Percentiles rank a stretch among this genome's conserved stretches.
phyloP scores from a whole-genome alignment of 495 filamentous ascomycete species.

The Choiromyces venosus region DNA sequence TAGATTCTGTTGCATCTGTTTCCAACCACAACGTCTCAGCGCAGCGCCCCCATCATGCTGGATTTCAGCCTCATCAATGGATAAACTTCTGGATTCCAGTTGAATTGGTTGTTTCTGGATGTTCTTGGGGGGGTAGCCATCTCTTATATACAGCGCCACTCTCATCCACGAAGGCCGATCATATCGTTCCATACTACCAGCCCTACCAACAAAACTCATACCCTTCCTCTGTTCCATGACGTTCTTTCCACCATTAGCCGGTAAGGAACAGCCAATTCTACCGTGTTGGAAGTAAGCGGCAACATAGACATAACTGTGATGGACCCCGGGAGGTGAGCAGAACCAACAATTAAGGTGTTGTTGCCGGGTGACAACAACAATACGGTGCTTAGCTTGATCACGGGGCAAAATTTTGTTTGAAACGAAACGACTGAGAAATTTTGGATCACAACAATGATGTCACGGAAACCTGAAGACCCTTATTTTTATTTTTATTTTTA shows the following conservation, averaged over 20 bases:
- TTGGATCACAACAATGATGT: background rate
- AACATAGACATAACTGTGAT: background rate
- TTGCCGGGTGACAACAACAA: background rate
- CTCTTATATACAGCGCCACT: background rate
- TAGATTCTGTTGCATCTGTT: background rate
- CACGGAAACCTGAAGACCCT: background rate
- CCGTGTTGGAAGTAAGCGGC: background rate
- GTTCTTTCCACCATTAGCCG: background rate
- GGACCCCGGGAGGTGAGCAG: background rate
- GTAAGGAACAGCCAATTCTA: background rate
- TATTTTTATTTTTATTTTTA: background rate
- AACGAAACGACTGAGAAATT: background rate
- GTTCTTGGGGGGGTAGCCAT: background rate
- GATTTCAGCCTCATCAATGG: background rate
- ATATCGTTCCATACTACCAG: background rate
- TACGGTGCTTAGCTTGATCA: background rate
- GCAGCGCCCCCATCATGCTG: background rate
- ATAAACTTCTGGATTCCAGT: background rate
- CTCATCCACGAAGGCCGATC: background rate
- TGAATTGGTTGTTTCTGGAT: background rate
- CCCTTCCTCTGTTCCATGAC: background rate
- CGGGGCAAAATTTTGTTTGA: background rate
- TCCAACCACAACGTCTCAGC: background rate
- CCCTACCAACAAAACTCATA: background rate
- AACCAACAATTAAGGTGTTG: background rate